Conservation (phyloP, 345 rosid genomes). For the Garcia nutans region DNA sequence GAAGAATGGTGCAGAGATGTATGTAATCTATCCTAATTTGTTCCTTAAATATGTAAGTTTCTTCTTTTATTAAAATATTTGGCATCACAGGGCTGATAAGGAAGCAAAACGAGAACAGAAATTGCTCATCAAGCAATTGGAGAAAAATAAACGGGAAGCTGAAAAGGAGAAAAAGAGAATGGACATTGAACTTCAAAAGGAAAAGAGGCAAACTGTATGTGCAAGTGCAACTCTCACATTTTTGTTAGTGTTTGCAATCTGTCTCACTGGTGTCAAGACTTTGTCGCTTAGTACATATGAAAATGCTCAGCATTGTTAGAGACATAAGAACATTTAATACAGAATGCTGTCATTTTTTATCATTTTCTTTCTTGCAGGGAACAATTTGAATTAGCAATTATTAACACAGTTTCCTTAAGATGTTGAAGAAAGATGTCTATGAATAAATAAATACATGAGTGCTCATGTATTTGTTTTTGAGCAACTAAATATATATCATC, state of each 20-base stretch:
- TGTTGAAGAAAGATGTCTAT: neutral
- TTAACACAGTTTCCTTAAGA: neutral
- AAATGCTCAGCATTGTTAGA: neutral
- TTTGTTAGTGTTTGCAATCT: neutral
- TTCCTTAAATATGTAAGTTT: neutral
- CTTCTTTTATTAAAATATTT: neutral
- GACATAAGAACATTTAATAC: neutral
- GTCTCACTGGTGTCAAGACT: neutral
- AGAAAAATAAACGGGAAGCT: constrained; percentile 60
- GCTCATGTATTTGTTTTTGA: neutral
- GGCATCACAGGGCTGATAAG: constrained; percentile 50
- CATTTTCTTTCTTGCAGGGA: neutral
- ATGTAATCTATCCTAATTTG: constrained; percentile 25
- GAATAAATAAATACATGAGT: neutral
- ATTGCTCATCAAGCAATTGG: constrained; percentile 58
- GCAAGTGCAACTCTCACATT: constrained; percentile 21
- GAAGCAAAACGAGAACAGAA: constrained; percentile 63
- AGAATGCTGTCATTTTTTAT: too few relatives aligned
- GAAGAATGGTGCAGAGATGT: constrained; percentile 59
- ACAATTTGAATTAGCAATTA: neutral
- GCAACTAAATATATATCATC: neutral
- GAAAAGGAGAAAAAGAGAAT: constrained; percentile 79
- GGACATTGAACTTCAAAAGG: constrained; percentile 61
- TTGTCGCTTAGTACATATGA: neutral
- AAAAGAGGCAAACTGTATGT: constrained; percentile 58